These are phyloP conservation scores for Thielaviopsis punctulata DNA, from an alignment of 2,329 filamentous ascomycete genomes.

Conservation along the genomic window DNA sequence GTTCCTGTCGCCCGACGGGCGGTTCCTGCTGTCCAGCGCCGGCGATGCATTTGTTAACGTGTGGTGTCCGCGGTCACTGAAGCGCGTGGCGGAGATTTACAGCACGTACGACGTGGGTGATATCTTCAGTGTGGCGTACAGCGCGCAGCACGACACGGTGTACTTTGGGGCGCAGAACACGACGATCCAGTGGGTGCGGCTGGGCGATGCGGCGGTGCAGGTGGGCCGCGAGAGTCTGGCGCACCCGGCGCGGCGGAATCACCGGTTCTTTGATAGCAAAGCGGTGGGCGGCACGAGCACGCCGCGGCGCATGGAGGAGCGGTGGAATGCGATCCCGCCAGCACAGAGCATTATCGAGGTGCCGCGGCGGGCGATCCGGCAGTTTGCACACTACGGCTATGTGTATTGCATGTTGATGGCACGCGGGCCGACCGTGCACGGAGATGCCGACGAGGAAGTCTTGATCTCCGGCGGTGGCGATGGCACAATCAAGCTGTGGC, in stretches of 20 bases:
- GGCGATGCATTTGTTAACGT: constrained; percentile 90
- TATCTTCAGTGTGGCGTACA: constrained; percentile 89
- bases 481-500: constrained; percentile 90
- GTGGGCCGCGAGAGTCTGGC: constrained; percentile 45
- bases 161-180: constrained; percentile 92
- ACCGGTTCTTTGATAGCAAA: constrained; percentile 83
- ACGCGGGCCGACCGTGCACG: constrained; percentile 46
- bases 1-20: constrained; percentile 56
- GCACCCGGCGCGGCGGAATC: constrained; percentile 60
- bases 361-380: constrained; percentile 58
- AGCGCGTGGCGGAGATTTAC: constrained; percentile 73
- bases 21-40: constrained; percentile 75
- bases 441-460: constrained; percentile 60
- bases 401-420: constrained; percentile 91
- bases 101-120: constrained; percentile 89
- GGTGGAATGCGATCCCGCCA: constrained; percentile 35
- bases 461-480: constrained; percentile 85
- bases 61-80: constrained; percentile 66
- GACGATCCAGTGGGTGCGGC: constrained; percentile 79
- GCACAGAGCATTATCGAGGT: constrained; percentile 55
- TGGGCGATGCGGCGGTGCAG: constrained; percentile 44
- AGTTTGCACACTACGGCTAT: constrained; percentile 91
- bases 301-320: constrained; percentile 48
- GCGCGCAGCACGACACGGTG: constrained; percentile 57
- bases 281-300: constrained; percentile 70